These are phyloP conservation scores for Candida maris DNA, from an alignment of 805 yeast genomes.

Conservation along the genomic window DNA sequence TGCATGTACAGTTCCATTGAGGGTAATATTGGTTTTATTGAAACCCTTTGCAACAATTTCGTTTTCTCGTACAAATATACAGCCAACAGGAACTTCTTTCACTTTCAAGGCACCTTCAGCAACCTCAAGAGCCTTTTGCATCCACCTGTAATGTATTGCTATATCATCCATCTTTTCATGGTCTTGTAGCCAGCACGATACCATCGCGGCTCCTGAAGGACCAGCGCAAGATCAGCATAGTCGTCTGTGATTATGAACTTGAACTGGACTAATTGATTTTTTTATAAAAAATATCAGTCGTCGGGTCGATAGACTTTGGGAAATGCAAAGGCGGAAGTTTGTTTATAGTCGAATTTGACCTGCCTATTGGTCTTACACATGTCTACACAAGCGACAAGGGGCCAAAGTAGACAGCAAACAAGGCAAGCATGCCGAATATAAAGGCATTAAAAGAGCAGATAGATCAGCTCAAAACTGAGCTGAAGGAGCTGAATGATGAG, in stretches of 20 bases:
- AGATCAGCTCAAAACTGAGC: constrained; percentile 12
- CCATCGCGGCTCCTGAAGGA: too few species aligned
- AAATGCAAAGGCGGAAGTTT: too few species aligned
- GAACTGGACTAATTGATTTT: too few species aligned
- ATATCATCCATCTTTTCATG: constrained; percentile 3
- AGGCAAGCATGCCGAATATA: constrained; percentile 14
- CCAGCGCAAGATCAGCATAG: too few species aligned
- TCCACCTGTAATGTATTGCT: constrained; percentile 33
- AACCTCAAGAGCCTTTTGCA: constrained; percentile 49
- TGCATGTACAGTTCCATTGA: constrained; percentile 89
- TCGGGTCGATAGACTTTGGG: too few species aligned
- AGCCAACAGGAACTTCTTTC: constrained; percentile 86
- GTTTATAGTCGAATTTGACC: too few species aligned
- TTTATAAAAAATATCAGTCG: too few species aligned
- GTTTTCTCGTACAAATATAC: constrained; percentile 55
- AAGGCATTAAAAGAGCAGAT: constrained; percentile 8
- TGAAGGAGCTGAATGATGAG: constrained; percentile 7
- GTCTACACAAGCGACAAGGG: too few species aligned
- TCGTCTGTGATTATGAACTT: too few species aligned
- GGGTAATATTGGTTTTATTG: constrained; percentile 80
- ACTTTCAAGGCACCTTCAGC: constrained; percentile 61
- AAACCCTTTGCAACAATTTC: constrained; percentile 69
- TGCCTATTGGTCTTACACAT: too few species aligned
- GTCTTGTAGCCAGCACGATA: background rate
- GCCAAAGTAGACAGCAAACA: too few species aligned